These are phyloP conservation scores for Fusarium succisae DNA, from an alignment of 2,329 filamentous ascomycete species.

Conservation along the genomic window DNA sequence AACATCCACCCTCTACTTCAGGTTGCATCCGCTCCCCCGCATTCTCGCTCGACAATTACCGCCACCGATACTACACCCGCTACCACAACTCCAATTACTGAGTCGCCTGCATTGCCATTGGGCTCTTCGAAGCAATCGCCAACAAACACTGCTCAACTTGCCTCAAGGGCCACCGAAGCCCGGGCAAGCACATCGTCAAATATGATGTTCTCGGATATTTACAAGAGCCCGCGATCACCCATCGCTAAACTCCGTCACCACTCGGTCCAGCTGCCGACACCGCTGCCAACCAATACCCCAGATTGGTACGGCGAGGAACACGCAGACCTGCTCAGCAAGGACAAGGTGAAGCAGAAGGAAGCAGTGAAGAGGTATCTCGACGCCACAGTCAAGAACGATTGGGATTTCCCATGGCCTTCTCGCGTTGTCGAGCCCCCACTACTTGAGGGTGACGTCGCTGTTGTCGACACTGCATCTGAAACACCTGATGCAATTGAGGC, in stretches of 20 bases:
- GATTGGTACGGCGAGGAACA: slow-evolving; percentile 62
- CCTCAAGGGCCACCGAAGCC: slow-evolving; percentile 31
- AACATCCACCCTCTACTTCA: slow-evolving; percentile 38
- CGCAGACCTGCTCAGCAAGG: slow-evolving; percentile 68
- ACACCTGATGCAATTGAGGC: slow-evolving; percentile 1
- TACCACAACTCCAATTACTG: slow-evolving; percentile 20
- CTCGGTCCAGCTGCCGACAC: slow-evolving; percentile 43
- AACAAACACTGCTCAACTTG: slow-evolving; percentile 10
- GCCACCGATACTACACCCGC: slow-evolving; percentile 24
- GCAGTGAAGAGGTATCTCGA: slow-evolving; percentile 66
- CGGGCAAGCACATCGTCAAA: slow-evolving; percentile 25
- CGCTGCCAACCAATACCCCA: slow-evolving; percentile 43
- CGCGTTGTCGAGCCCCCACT: slow-evolving; percentile 23
- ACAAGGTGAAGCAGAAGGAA: slow-evolving; percentile 70
- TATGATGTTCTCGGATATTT: slow-evolving; percentile 70
- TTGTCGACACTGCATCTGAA: slow-evolving; percentile 8
- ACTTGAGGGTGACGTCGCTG: slow-evolving; percentile 6
- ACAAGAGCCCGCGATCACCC: slow-evolving; percentile 64
- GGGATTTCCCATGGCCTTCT: slow-evolving; percentile 67
- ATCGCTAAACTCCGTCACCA: slow-evolving; percentile 60
- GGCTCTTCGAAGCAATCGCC: slow-evolving; percentile 5
- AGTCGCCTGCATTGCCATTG: slow-evolving; percentile 18
- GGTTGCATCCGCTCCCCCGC: slow-evolving; percentile 31
- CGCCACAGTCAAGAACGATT: slow-evolving; percentile 66
- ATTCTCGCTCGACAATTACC: slow-evolving; percentile 35